Percentiles rank a stretch among this genome's conserved stretches.
phyloP scores from a whole-genome alignment of 768 basidiomycete genomes.

The Collybiopsis luxurians region DNA sequence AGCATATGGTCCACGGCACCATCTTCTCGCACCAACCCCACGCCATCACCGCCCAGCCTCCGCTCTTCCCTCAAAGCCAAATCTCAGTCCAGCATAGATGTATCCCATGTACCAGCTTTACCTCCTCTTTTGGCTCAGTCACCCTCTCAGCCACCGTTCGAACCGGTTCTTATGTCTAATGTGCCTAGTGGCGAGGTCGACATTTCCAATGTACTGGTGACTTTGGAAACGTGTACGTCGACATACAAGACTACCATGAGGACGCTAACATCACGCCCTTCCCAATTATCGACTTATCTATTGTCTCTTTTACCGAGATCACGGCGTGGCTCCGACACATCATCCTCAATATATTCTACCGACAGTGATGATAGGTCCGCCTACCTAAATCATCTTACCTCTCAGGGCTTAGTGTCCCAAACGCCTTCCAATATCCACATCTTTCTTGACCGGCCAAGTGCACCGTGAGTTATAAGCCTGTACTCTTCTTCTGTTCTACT shows the following conservation, averaged over 20 bases:
- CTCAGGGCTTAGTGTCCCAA: constrained; percentile 50
- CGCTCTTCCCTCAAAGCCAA: constrained; percentile 39
- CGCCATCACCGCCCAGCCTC: constrained; percentile 16
- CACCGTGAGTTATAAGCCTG: constrained; percentile 56
- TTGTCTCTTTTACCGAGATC: constrained; percentile 37
- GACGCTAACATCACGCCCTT: constrained; percentile 68
- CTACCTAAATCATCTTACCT: constrained; percentile 62
- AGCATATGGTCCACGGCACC: background rate
- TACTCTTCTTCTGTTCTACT: background rate
- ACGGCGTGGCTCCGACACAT: constrained; percentile 39
- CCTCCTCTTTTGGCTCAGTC: constrained; percentile 41
- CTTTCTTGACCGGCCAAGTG: constrained; percentile 78
- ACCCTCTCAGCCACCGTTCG: constrained; percentile 56
- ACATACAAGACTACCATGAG: constrained; percentile 64
- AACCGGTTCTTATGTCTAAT: constrained; percentile 62
- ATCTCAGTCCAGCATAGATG: constrained; percentile 34
- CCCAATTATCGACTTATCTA: constrained; percentile 62
- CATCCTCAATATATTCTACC: constrained; percentile 57
- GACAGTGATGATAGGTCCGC: constrained; percentile 50
- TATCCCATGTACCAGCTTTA: constrained; percentile 46
- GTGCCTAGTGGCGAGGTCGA: constrained; percentile 48
- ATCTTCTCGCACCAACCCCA: constrained; percentile 17
- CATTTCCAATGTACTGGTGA: constrained; percentile 61
- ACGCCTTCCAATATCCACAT: constrained; percentile 55
- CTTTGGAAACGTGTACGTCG: constrained; percentile 69